These are phyloP conservation scores for Pyrenophora teres DNA, from an alignment of 2,329 filamentous ascomycete species.

Conservation along the genomic window DNA sequence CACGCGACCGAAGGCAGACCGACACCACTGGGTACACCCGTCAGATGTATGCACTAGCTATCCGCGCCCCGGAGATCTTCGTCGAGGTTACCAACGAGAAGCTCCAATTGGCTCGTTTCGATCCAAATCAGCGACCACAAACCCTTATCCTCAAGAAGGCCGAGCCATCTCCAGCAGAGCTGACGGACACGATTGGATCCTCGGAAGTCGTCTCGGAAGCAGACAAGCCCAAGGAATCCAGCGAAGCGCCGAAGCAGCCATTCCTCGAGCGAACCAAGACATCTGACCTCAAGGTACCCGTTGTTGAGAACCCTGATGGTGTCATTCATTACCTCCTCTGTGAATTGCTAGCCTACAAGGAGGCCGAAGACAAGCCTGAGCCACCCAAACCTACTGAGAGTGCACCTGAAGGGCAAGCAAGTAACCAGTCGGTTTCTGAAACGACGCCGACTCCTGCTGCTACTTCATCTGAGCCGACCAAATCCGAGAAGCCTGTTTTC, in stretches of 20 bases:
- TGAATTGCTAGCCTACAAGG: conserved; percentile 87
- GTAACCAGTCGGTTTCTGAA: conserved; percentile 10
- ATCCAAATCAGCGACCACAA: conserved; percentile 59
- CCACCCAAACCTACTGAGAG: conserved; percentile 52
- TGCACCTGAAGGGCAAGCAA: conserved; percentile 26
- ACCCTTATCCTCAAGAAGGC: conserved; percentile 58
- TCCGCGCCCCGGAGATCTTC: conserved; percentile 84
- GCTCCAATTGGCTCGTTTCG: conserved; percentile 71
- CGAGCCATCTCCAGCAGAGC: conserved; percentile 35
- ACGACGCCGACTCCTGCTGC: conserved; percentile 11
- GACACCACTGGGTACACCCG: conserved; percentile 78
- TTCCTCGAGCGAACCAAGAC: conserved; percentile 69
- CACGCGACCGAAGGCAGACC: conserved; percentile 52
- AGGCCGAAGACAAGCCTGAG: conserved; percentile 83
- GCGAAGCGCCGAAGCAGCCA: conserved; percentile 43
- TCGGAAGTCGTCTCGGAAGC: conserved; percentile 41
- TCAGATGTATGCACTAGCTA: conserved; percentile 75
- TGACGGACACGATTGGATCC: conserved; percentile 16
- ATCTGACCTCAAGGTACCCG: conserved; percentile 75
- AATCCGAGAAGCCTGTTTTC: conserved; percentile 73
- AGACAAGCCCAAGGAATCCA: conserved; percentile 42
- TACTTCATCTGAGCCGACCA: conserved; percentile 21
- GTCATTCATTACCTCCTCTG: conserved; percentile 94
- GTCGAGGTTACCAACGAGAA: conserved; percentile 86
- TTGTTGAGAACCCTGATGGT: conserved; percentile 90